A percentile compares a stretch with the other conserved stretches of the same genome.
These are phyloP conservation scores for Astrothelium macrocarpum DNA, from an alignment of 495 filamentous ascomycete species.

Conservation along the genomic window DNA sequence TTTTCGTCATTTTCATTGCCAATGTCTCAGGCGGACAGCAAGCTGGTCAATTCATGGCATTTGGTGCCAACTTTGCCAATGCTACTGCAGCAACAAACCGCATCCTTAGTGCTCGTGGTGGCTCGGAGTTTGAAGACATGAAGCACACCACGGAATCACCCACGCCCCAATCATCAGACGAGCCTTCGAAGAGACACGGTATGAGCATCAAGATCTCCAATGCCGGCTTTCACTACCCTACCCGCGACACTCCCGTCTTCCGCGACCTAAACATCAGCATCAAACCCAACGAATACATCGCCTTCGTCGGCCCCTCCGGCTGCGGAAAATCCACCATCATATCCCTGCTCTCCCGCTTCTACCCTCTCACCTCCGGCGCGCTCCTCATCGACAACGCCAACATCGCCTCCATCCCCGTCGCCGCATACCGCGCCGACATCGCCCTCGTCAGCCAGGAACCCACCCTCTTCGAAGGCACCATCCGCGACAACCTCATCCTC, in stretches of 20 bases:
- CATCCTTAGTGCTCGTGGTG: background rate
- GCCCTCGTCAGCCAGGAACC: slow-evolving; percentile 9
- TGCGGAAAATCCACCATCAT: slow-evolving; percentile 10
- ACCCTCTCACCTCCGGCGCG: background rate
- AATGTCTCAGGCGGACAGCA: slow-evolving; percentile 49
- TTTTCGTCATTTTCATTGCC: slow-evolving; percentile 51
- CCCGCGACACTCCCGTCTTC: slow-evolving; percentile 4
- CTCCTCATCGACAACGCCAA: background rate
- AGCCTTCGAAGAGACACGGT: background rate
- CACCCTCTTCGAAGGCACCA: slow-evolving; percentile 16
- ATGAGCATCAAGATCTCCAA: background rate
- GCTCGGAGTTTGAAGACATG: background rate
- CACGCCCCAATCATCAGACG: background rate
- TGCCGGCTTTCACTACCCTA: slow-evolving; percentile 6
- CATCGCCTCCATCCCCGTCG: background rate
- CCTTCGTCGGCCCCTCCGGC: slow-evolving; percentile 7
- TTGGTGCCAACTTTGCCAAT: background rate
- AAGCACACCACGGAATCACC: background rate
- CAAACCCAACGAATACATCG: background rate
- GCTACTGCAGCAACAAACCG: background rate
- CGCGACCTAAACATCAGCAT: slow-evolving; percentile 6
- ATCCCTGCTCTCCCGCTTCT: background rate
- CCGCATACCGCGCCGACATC: background rate
- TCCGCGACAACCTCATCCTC: slow-evolving; percentile 21
- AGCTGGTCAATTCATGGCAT: slow-evolving; percentile 46